Evolutionary conservation across 192 early-diverging fungal species (phyloP).

Genomic region (Funneliformis geosporum): DNA sequence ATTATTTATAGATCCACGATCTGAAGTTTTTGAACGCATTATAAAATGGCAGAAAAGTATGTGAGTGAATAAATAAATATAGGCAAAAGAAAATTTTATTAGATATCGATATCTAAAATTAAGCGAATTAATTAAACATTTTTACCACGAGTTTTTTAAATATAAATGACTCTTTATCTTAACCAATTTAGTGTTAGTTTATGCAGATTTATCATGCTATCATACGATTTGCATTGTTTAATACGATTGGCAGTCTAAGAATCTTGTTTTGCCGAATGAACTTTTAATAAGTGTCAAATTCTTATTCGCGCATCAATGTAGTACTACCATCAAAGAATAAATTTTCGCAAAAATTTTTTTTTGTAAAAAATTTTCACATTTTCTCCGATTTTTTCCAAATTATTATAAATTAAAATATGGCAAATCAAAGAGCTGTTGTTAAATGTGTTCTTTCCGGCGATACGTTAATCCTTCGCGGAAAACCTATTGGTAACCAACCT

Average conservation of each 20-base stretch:
- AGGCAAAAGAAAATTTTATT: neutral
- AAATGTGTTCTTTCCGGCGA: constrained; percentile 93
- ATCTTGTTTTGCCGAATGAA: too few relatives aligned
- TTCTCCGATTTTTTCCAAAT: neutral
- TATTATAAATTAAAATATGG: constrained; percentile 32
- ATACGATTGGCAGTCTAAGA: too few relatives aligned
- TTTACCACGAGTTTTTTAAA: too few relatives aligned
- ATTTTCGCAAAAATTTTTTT: neutral
- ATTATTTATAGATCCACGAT: neutral
- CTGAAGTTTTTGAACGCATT: constrained; percentile 7
- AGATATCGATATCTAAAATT: neutral
- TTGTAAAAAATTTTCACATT: neutral
- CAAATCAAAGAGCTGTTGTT: constrained; percentile 67
- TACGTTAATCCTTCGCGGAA: constrained; percentile 85
- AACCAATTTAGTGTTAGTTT: too few relatives aligned
- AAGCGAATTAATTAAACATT: too few relatives aligned
- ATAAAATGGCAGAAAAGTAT: neutral
- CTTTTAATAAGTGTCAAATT: too few relatives aligned
- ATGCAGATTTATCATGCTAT: too few relatives aligned
- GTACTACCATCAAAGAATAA: neutral
- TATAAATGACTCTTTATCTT: too few relatives aligned
- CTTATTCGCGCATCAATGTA: neutral
- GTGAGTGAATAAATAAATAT: neutral
- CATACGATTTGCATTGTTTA: too few relatives aligned
- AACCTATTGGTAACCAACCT: constrained; percentile 73